Conservation (phyloP, 305 asterid species). For the Solanum chacoense region DNA sequence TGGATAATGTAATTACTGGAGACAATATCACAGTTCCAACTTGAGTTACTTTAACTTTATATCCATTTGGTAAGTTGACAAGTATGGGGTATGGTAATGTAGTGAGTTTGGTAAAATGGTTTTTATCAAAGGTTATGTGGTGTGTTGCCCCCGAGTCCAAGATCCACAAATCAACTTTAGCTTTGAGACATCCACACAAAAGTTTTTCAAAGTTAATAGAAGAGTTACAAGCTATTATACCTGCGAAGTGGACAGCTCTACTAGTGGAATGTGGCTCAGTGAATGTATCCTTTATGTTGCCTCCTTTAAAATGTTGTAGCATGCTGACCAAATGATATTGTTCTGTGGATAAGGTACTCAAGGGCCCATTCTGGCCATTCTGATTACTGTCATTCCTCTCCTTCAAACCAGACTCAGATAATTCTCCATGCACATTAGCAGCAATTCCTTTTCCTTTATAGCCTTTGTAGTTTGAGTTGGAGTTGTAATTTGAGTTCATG, state of each 20-base stretch:
- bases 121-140: neutral
- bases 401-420: neutral
- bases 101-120: neutral
- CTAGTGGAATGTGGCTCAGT: neutral
- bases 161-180: neutral
- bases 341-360: neutral
- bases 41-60: neutral
- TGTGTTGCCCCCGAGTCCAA: neutral
- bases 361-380: neutral
- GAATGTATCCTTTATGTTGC: neutral
- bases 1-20: neutral
- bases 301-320: neutral
- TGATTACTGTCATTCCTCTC: neutral
- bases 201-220: neutral
- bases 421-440: neutral
- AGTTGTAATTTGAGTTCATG: neutral
- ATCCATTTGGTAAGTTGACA: neutral
- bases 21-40: neutral
- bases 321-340: neutral
- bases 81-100: neutral
- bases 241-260: neutral
- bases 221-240: neutral
- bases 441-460: neutral
- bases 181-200: neutral
- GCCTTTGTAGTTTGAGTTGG: neutral